Evolutionary conservation across 2,329 filamentous ascomycete genomes (phyloP), one percentile per base, ranked within the genome.

Genomic region (Chaetomiaceae sp.): DNA sequence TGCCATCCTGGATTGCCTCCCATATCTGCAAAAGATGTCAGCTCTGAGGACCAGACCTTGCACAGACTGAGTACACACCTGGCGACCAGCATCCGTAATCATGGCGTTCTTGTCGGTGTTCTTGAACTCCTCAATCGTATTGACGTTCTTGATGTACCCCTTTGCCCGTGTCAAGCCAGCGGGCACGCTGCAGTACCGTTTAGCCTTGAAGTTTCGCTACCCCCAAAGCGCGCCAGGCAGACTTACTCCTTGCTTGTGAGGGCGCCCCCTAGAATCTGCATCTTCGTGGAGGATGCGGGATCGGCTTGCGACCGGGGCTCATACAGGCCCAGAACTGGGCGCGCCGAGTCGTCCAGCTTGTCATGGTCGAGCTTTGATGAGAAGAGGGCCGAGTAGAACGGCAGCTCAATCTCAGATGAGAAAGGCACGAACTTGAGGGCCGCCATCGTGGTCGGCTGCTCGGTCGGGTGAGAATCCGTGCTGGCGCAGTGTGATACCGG

Each of bases 1-100:
- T 95, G 51, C 91, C 92, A 70, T 99, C 93, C 59, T 90, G 86
- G 64, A 99, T 96, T 21, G 93, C 92, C 68, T 97, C 90, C 92
- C 92, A 97, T 55, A 99, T 90, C 86, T 95, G 65, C n/a, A 27
- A 14, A 33, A 37, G 14, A n/a, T 14, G 50, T 72, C 44, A 69
- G 65, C 39, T 42, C 33, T 12, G 40, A 65, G 60, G 27, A 16
- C 20, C 17, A 23, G 6, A 3, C 12, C 3, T 10, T 16, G n/a
- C 13, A 10, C 4, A 19, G 2, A 27, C 4, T 5, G 10, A 2
- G 23, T 16, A 64, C 74, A 62, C 73, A 90, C 88, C 70, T 87
- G 92, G 64, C 82, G 81, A 10, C 86, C 92, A 33, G 89, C 85
- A 55, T 85, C 84, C 55, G 88, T 82, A 42, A 97, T 77, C 68